Percentiles rank a stretch among this genome's conserved stretches.
phyloP scores from a whole-genome alignment of 1,284 basidiomycete species.

The Taiwanofungus camphoratus region DNA sequence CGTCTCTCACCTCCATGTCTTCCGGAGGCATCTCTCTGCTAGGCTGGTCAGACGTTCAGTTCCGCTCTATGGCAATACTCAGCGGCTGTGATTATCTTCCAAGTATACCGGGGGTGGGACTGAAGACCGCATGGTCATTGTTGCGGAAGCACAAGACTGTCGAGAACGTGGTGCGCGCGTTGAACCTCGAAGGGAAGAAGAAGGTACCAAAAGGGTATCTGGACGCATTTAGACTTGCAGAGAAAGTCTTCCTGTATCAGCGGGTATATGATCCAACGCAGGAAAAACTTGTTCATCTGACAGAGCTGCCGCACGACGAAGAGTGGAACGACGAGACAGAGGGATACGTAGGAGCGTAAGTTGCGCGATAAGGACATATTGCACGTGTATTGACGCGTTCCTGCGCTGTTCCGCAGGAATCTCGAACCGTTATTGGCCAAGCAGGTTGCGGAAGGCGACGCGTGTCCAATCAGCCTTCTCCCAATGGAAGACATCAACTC shows the following conservation, averaged over 20 bases:
- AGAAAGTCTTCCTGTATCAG: constrained; percentile 93
- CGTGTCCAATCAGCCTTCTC: constrained; percentile 70
- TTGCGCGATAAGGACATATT: constrained; percentile 7
- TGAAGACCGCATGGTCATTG: constrained; percentile 90
- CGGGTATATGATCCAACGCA: constrained; percentile 81
- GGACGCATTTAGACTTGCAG: constrained; percentile 70
- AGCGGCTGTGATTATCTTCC: constrained; percentile 97
- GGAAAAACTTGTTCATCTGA: constrained; percentile 66
- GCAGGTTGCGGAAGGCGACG: constrained; percentile 69
- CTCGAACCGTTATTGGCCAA: constrained; percentile 54
- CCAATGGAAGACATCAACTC: constrained; percentile 82
- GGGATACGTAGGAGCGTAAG: constrained; percentile 74
- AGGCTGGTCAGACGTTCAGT: constrained; percentile 88
- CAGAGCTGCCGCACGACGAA: constrained; percentile 45
- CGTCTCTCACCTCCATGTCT: constrained; percentile 50
- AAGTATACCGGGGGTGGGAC: constrained; percentile 88
- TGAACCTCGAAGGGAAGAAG: constrained; percentile 85
- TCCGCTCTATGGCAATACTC: constrained; percentile 94
- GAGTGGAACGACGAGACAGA: constrained; percentile 58
- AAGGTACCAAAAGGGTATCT: constrained; percentile 75
- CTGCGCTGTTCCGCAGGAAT: constrained; percentile 35
- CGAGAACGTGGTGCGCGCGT: constrained; percentile 78
- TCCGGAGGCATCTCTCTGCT: constrained; percentile 68
- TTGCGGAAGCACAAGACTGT: constrained; percentile 83
- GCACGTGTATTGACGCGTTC: constrained; percentile 7